phyloP scores from a whole-genome alignment of 2,329 filamentous ascomycete species.

The Sarocladium brachiariae region DNA sequence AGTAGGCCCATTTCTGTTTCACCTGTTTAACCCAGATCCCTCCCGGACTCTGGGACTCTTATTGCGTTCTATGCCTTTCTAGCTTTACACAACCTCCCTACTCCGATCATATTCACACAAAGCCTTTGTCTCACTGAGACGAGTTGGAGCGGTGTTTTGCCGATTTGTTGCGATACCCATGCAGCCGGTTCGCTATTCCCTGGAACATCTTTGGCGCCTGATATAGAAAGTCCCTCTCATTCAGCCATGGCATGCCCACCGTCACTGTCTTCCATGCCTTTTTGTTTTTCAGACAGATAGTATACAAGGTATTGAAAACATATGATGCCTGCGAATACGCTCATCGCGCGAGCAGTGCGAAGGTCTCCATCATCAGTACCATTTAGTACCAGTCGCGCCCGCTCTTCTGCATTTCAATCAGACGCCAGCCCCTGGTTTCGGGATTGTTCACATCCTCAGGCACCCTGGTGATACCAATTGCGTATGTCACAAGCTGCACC shows the following conservation, averaged over 20 bases:
- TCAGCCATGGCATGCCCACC: not conserved
- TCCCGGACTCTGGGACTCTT: not conserved
- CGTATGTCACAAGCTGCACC: constrained; percentile 96
- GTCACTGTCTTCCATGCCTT: not conserved
- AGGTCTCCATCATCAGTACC: not conserved
- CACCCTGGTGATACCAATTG: constrained; percentile 88
- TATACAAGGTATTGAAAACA: constrained; percentile 9
- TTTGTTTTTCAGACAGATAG: constrained; percentile 8
- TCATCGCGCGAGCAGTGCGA: not conserved
- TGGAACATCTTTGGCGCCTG: not conserved
- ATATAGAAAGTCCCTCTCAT: too few relatives aligned
- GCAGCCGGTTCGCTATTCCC: constrained; percentile 3
- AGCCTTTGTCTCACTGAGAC: not conserved
- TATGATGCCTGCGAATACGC: not conserved
- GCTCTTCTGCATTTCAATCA: constrained; percentile 99
- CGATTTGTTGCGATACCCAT: not conserved
- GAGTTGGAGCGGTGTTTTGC: constrained; percentile 8
- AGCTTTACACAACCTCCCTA: too few relatives aligned
- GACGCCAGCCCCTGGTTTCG: constrained; percentile 91
- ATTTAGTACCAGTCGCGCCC: constrained; percentile 71
- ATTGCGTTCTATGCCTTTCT: constrained; percentile 9
- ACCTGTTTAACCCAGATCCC: too few relatives aligned
- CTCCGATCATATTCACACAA: too few relatives aligned
- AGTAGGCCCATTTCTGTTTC: too few relatives aligned
- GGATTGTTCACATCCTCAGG: constrained; percentile 95